phyloP scores from a whole-genome alignment of 2,329 filamentous ascomycete species.

The Akanthomyces uredinophilus region DNA sequence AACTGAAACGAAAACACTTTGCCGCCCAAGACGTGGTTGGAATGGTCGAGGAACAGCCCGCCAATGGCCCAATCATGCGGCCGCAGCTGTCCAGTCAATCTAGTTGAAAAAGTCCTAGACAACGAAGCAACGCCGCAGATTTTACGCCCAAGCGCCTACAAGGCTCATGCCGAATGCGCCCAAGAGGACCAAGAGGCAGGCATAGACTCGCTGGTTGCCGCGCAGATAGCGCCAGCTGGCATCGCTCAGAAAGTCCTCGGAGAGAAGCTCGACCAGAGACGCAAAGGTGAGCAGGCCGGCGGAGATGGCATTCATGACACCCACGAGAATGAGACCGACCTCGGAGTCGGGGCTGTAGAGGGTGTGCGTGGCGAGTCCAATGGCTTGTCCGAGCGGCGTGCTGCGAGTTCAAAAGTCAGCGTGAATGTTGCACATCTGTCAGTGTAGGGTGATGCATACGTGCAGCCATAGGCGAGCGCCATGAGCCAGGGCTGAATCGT shows the following conservation, averaged over 20 bases:
- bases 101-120: not conserved
- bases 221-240: slow-evolving; percentile 54
- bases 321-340: slow-evolving; percentile 63
- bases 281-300: slow-evolving; percentile 68
- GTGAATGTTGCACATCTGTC: not conserved
- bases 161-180: slow-evolving; percentile 60
- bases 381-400: slow-evolving; percentile 67
- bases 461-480: slow-evolving; percentile 53
- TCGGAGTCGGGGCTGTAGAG: slow-evolving; percentile 64
- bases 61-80: not conserved
- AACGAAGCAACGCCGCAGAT: not conserved
- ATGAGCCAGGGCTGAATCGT: slow-evolving; percentile 51
- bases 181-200: slow-evolving; percentile 52
- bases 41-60: not conserved
- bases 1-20: not conserved
- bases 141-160: slow-evolving; percentile 57
- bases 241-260: slow-evolving; percentile 65
- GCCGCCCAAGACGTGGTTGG: slow-evolving; percentile 7
- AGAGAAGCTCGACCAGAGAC: slow-evolving; percentile 64
- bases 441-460: slow-evolving; percentile 29
- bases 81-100: not conserved
- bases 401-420: slow-evolving; percentile 19
- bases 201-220: slow-evolving; percentile 47
- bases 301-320: slow-evolving; percentile 69
- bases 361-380: slow-evolving; percentile 64